phyloP scores from a whole-genome alignment of 768 basidiomycete genomes.

The Tubosaeta sp. region DNA sequence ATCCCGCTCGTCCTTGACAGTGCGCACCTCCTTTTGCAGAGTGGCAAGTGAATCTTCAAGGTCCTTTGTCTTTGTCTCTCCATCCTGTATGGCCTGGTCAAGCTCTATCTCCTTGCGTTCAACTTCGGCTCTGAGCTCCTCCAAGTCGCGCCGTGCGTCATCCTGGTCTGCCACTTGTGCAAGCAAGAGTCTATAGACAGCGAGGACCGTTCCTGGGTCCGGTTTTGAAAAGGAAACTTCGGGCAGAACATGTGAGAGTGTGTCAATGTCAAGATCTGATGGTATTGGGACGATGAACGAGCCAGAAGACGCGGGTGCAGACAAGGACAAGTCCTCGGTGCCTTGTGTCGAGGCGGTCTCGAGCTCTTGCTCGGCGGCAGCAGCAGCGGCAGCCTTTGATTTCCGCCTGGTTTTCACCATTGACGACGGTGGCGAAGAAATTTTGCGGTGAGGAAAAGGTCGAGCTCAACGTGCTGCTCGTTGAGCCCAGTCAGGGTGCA shows the following conservation, averaged over 20 bases:
- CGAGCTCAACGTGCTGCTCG: slow-evolving; percentile 35
- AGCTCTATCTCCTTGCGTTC: slow-evolving; percentile 78
- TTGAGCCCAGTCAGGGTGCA: slow-evolving; percentile 28
- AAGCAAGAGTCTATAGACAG: slow-evolving; percentile 59
- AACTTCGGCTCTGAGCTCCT: slow-evolving; percentile 62
- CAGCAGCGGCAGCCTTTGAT: slow-evolving; percentile 49
- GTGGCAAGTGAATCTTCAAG: slow-evolving; percentile 49
- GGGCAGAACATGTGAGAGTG: slow-evolving; percentile 57
- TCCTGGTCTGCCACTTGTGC: slow-evolving; percentile 56
- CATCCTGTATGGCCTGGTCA: slow-evolving; percentile 80
- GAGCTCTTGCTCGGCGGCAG: slow-evolving; percentile 28
- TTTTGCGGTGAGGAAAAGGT: not conserved
- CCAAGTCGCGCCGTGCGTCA: slow-evolving; percentile 55
- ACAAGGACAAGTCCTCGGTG: slow-evolving; percentile 33
- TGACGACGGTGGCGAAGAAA: not conserved
- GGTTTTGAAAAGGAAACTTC: slow-evolving; percentile 54
- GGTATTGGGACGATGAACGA: slow-evolving; percentile 45
- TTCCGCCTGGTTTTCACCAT: slow-evolving; percentile 58
- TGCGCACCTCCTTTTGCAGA: slow-evolving; percentile 51
- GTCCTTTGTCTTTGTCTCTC: slow-evolving; percentile 57
- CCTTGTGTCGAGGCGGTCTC: slow-evolving; percentile 32
- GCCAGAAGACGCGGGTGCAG: slow-evolving; percentile 19
- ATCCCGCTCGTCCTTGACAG: slow-evolving; percentile 59
- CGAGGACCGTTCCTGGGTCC: slow-evolving; percentile 54
- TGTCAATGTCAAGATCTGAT: slow-evolving; percentile 61